Evolutionary conservation across 2,329 filamentous ascomycete species (phyloP).

Genomic region (Metarhizium guizhouense): DNA sequence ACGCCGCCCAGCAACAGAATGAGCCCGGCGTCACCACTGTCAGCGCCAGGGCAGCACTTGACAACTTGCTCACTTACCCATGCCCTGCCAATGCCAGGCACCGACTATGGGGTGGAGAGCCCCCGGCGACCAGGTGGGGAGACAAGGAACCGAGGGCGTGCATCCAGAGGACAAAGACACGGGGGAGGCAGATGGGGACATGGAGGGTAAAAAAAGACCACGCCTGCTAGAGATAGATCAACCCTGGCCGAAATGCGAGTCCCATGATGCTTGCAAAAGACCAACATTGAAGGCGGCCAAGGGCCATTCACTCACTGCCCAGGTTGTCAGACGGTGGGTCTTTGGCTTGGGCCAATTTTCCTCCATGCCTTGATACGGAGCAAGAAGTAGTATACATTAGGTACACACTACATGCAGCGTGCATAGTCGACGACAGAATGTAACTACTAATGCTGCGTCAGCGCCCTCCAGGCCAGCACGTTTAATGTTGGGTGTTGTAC

Average conservation of each 20-base stretch:
- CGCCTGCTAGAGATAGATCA: too few species aligned
- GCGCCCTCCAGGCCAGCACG: too few species aligned
- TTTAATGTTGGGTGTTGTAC: too few species aligned
- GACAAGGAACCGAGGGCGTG: not conserved
- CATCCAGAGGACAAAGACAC: not conserved
- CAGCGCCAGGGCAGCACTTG: not conserved
- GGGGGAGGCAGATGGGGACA: not conserved
- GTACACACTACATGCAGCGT: too few species aligned
- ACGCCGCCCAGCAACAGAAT: not conserved
- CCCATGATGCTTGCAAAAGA: not conserved
- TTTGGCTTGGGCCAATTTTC: not conserved
- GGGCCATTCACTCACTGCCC: not conserved
- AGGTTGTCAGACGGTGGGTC: not conserved
- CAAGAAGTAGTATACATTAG: too few species aligned
- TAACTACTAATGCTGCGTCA: too few species aligned
- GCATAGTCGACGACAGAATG: too few species aligned
- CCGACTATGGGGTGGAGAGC: not conserved
- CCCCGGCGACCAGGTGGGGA: not conserved
- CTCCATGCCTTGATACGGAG: too few species aligned
- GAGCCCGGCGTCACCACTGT: not conserved
- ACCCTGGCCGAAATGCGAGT: conserved; percentile 1
- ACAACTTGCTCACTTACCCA: not conserved
- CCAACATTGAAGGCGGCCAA: not conserved
- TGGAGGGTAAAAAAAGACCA: not conserved
- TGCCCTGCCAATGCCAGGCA: not conserved